Evolutionary conservation across 2,329 filamentous ascomycete species (phyloP).

Genomic region (Fusarium camptoceras): DNA sequence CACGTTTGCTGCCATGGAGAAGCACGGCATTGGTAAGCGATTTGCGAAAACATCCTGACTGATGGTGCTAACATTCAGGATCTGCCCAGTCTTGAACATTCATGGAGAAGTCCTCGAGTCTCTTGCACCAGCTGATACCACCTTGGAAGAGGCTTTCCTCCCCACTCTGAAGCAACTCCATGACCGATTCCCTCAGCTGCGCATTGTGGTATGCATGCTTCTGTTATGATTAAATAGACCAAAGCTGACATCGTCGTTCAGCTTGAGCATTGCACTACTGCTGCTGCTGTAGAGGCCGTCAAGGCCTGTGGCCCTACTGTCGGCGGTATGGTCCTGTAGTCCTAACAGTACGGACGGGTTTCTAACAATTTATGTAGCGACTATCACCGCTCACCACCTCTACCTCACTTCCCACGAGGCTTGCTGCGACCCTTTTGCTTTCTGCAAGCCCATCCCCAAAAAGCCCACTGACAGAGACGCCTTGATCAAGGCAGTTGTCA

Average conservation of each 20-base stretch:
- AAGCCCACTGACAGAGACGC: slow-evolving; percentile 78
- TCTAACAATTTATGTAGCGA: slow-evolving; percentile 58
- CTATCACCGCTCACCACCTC: slow-evolving; percentile 89
- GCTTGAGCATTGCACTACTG: slow-evolving; percentile 89
- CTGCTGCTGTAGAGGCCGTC: slow-evolving; percentile 83
- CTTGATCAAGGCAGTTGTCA: slow-evolving; percentile 72
- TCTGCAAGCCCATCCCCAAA: slow-evolving; percentile 84
- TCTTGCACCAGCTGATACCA: slow-evolving; percentile 60
- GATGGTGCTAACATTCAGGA: slow-evolving; percentile 2
- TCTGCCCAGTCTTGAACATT: slow-evolving; percentile 79
- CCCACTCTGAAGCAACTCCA: slow-evolving; percentile 82
- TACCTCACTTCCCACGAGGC: slow-evolving; percentile 81
- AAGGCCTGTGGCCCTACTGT: slow-evolving; percentile 81
- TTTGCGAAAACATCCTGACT: background rate
- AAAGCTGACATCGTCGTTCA: slow-evolving; percentile 15
- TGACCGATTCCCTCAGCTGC: slow-evolving; percentile 77
- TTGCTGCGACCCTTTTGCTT: slow-evolving; percentile 68
- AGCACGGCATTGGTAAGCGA: slow-evolving; percentile 68
- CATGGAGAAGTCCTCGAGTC: slow-evolving; percentile 81
- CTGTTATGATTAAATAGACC: background rate
- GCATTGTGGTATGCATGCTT: slow-evolving; percentile 61
- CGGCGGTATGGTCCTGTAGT: slow-evolving; percentile 56
- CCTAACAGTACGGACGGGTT: background rate
- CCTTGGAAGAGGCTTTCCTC: slow-evolving; percentile 72
- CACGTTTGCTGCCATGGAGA: slow-evolving; percentile 91